A percentile compares a stretch with the other conserved stretches of the same genome.
These are phyloP conservation scores for Clohesyomyces aquaticus DNA, from an alignment of 495 filamentous ascomycete genomes.

Conservation along the genomic window DNA sequence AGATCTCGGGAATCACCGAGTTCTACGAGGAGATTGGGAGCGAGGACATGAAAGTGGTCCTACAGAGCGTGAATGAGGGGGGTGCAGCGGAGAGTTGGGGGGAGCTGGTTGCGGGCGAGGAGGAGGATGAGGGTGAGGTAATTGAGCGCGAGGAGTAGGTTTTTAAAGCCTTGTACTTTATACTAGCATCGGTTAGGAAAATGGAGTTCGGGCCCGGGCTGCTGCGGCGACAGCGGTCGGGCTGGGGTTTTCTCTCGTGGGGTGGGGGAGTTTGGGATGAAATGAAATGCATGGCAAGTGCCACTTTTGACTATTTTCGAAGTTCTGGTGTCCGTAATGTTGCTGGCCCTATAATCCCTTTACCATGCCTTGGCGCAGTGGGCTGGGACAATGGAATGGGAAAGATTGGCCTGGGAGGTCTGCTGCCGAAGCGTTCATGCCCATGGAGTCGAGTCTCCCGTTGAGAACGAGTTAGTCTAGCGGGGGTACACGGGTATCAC, in stretches of 20 bases:
- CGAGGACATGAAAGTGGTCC: conserved; percentile 30
- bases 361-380: too few species aligned
- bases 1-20: conserved; percentile 33
- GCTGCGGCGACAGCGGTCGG: neutral
- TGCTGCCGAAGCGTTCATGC: too few species aligned
- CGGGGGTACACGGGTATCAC: too few species aligned
- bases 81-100: conserved; percentile 16
- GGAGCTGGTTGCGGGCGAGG: conserved; percentile 23
- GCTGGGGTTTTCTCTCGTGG: neutral
- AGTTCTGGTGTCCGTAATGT: too few species aligned
- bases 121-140: conserved; percentile 27
- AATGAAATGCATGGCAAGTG: neutral
- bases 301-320: neutral
- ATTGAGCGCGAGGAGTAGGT: conserved; percentile 21
- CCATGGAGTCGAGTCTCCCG: too few species aligned
- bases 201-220: neutral
- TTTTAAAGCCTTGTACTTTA: neutral
- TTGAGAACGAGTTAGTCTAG: too few species aligned
- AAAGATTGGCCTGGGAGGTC: too few species aligned
- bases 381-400: too few species aligned
- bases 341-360: too few species aligned
- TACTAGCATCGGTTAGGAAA: neutral
- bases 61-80: conserved; percentile 23
- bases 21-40: conserved; percentile 35
- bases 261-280: neutral